Conservation (phyloP, 192 early-diverging fungal genomes). For the Tieghemiomyces parasiticus region DNA sequence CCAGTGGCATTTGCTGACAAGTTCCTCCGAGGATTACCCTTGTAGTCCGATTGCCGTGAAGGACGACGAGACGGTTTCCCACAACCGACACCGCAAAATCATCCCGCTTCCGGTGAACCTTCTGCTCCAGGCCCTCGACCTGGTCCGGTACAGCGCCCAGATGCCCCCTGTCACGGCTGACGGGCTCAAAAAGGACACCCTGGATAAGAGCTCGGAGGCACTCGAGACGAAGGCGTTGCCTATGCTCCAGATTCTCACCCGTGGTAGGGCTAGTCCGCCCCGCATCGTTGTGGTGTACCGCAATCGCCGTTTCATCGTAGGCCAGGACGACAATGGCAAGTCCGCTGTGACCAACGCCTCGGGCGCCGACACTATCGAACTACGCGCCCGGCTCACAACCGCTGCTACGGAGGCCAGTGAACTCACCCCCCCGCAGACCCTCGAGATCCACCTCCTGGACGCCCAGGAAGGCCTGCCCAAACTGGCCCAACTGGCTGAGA, state of each 20-base stretch:
- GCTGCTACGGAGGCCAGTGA: no score
- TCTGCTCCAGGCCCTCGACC: not conserved
- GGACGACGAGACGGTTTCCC: not conserved
- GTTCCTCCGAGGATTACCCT: not conserved
- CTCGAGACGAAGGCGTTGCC: not conserved
- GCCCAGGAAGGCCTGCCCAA: not conserved
- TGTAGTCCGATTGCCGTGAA: not conserved
- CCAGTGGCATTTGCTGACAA: not conserved
- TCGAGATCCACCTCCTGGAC: conserved; percentile 6
- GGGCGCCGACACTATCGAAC: no score
- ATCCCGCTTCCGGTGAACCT: not conserved
- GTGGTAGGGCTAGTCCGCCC: no score
- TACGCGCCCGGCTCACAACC: no score
- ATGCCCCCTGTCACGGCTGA: not conserved
- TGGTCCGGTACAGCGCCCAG: not conserved
- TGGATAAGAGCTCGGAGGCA: not conserved
- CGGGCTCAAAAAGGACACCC: not conserved
- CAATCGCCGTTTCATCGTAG: not conserved
- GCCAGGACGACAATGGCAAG: not conserved
- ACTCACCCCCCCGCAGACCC: not conserved
- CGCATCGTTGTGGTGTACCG: no score
- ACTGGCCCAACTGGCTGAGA: not conserved
- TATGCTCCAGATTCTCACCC: not conserved
- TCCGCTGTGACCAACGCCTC: not conserved
- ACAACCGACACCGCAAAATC: not conserved